phyloP scores from a whole-genome alignment of 352 stramenopile genomes.

The Phytophthora sp. region DNA sequence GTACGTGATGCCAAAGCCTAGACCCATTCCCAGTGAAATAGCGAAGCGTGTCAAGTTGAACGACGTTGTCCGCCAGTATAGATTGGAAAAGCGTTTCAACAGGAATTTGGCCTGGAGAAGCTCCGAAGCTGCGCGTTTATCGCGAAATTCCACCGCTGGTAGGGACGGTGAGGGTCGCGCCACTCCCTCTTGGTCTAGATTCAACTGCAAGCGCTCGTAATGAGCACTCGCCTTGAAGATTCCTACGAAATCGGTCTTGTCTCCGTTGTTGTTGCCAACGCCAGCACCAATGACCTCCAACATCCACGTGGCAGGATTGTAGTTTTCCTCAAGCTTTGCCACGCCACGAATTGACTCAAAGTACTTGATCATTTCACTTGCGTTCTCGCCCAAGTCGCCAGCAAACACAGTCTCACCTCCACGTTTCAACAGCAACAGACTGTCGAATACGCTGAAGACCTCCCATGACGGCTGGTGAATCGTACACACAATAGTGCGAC shows the following conservation, averaged over 20 bases:
- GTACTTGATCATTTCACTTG: constrained; percentile 14
- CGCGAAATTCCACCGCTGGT: neutral
- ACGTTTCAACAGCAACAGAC: constrained; percentile 22
- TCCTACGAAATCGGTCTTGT: constrained; percentile 8
- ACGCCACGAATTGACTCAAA: constrained; percentile 23
- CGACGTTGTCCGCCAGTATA: constrained; percentile 25
- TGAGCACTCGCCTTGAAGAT: constrained; percentile 13
- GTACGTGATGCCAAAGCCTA: constrained; percentile 76
- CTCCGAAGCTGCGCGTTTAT: constrained; percentile 14
- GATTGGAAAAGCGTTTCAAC: constrained; percentile 22
- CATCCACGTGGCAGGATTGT: constrained; percentile 30
- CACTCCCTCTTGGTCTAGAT: constrained; percentile 11
- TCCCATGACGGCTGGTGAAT: constrained; percentile 24
- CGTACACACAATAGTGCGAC: constrained; percentile 42
- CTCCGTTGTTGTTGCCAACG: constrained; percentile 9
- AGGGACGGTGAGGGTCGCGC: constrained; percentile 8
- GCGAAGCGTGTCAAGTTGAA: constrained; percentile 34
- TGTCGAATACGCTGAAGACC: constrained; percentile 26
- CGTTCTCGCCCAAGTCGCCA: constrained; percentile 14
- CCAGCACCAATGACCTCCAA: constrained; percentile 26
- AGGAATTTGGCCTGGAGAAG: constrained; percentile 22
- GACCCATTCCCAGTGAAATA: constrained; percentile 55
- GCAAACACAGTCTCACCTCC: constrained; percentile 20
- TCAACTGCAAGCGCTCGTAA: neutral
- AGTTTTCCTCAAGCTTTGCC: neutral